These are phyloP conservation scores for Yarrowia osloensis DNA, from an alignment of 805 yeast genomes.

Conservation along the genomic window DNA sequence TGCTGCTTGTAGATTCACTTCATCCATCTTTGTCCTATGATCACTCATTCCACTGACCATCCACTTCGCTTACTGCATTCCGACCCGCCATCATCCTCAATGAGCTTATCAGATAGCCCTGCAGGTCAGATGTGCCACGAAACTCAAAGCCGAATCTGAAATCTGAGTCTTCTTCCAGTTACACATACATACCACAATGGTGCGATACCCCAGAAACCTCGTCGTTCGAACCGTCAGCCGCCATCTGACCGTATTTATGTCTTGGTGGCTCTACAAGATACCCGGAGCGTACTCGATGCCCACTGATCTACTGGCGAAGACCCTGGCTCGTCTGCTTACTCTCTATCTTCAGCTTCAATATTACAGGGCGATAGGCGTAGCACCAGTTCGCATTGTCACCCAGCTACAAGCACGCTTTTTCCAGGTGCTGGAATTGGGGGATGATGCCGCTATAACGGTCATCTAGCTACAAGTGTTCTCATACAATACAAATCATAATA, in stretches of 20 bases:
- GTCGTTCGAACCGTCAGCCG: neutral
- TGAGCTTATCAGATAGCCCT: conserved; percentile 18
- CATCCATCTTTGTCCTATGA: no score
- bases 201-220: conserved; percentile 21
- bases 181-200: conserved; percentile 4
- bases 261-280: conserved; percentile 20
- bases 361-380: neutral
- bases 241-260: conserved; percentile 5
- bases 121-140: neutral
- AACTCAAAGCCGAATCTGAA: neutral
- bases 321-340: conserved; percentile 5
- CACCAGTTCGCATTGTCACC: neutral
- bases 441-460: neutral
- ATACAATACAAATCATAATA: no score
- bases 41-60: no score
- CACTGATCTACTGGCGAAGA: conserved; percentile 5
- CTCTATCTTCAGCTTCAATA: neutral
- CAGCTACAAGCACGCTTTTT: neutral
- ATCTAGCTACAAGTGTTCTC: no score
- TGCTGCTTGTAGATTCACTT: no score
- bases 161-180: no score
- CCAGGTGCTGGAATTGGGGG: neutral
- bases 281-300: conserved; percentile 26
- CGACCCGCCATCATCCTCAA: no score
- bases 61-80: no score